phyloP scores from a whole-genome alignment of 768 basidiomycete genomes.

The Amanita rimosa region DNA sequence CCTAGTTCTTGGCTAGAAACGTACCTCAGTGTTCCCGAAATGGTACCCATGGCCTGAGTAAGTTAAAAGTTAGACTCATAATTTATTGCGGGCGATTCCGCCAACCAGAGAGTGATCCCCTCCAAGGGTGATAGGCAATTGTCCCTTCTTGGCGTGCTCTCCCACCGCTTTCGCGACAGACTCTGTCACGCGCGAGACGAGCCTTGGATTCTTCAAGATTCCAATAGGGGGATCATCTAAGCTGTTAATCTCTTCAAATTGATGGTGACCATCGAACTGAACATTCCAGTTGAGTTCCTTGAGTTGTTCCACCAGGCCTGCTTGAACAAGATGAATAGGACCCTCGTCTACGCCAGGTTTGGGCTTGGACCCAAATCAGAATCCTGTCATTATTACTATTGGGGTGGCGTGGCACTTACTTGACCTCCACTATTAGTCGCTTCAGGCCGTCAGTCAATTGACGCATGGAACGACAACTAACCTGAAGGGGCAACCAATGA shows the following conservation, averaged over 20 bases:
- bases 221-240: conserved; percentile 72
- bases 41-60: conserved; percentile 79
- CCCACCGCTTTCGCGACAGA: conserved; percentile 72
- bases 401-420: conserved; percentile 25
- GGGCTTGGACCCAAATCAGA: conserved; percentile 29
- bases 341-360: conserved; percentile 77
- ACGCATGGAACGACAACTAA: conserved; percentile 23
- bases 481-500: conserved; percentile 96
- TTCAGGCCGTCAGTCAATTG: conserved; percentile 3
- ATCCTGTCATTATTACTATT: conserved; percentile 4
- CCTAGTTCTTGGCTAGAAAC: not conserved
- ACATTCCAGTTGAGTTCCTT: conserved; percentile 80
- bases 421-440: conserved; percentile 45
- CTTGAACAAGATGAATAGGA: conserved; percentile 81
- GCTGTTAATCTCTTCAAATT: conserved; percentile 66
- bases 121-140: conserved; percentile 83
- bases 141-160: conserved; percentile 63
- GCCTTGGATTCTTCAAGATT: conserved; percentile 79
- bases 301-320: conserved; percentile 74
- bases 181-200: conserved; percentile 76
- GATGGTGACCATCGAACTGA: conserved; percentile 81
- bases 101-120: conserved; percentile 91
- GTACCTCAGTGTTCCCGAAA: conserved; percentile 78
- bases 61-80: conserved; percentile 4
- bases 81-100: not conserved